Percentiles rank a stretch among this genome's conserved stretches.
phyloP scores from a whole-genome alignment of 192 early-diverging fungal species.

The Backusella morwellensis region DNA sequence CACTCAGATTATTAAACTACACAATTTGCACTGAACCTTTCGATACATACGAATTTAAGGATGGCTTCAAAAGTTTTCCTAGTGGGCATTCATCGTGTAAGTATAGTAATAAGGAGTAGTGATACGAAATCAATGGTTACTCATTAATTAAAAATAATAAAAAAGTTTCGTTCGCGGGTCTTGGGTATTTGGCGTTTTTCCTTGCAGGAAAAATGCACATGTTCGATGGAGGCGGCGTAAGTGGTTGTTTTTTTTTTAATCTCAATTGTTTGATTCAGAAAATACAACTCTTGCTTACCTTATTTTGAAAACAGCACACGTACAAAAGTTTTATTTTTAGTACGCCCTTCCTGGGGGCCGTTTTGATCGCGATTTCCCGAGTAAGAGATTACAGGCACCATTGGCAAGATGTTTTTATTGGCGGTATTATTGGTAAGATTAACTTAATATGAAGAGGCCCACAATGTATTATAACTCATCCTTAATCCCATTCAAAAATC shows the following conservation, averaged over 20 bases:
- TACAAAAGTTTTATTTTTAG: conserved; percentile 66
- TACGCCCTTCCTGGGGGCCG: conserved; percentile 55
- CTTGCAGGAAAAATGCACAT: conserved; percentile 73
- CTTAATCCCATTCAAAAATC: background rate
- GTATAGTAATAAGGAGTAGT: background rate
- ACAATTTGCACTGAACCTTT: conserved; percentile 58
- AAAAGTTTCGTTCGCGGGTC: conserved; percentile 66
- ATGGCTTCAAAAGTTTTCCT: conserved; percentile 87
- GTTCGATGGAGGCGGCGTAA: conserved; percentile 59
- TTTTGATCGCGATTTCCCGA: conserved; percentile 62
- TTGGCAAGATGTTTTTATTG: conserved; percentile 74
- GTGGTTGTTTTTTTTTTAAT: background rate
- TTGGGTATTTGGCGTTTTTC: conserved; percentile 66
- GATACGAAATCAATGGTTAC: background rate
- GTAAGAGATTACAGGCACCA: conserved; percentile 78
- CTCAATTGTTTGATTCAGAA: background rate
- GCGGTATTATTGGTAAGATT: conserved; percentile 54
- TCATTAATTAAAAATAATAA: background rate
- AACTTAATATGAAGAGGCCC: background rate
- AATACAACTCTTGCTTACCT: background rate
- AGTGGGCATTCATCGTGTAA: conserved; percentile 84
- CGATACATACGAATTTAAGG: conserved; percentile 46
- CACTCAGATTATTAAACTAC: conserved; percentile 55
- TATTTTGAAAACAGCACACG: conserved; percentile 38
- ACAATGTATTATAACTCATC: too few species aligned